Conservation (phyloP, 805 yeast species). For the Spathaspora hagerdaliae region DNA sequence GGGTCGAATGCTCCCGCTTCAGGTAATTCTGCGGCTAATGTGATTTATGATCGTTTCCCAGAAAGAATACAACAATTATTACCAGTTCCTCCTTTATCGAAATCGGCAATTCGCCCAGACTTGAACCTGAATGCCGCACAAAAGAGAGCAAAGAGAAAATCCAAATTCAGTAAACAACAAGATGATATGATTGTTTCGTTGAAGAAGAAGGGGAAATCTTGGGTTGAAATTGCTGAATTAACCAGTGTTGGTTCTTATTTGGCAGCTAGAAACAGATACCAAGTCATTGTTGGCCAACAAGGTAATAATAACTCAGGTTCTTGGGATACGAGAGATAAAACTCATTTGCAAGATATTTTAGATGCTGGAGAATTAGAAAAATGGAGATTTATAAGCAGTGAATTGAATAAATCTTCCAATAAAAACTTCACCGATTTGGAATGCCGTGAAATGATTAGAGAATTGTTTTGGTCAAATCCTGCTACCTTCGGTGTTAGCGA, state of each 20-base stretch:
- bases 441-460: conserved; percentile 51
- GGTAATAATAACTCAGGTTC: conserved; percentile 64
- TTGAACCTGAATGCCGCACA: conserved; percentile 38
- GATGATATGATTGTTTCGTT: conserved; percentile 60
- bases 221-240: conserved; percentile 70
- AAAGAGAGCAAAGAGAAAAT: conserved; percentile 53
- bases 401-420: conserved; percentile 52
- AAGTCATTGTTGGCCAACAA: conserved; percentile 78
- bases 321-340: conserved; percentile 57
- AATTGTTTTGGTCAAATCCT: conserved; percentile 54
- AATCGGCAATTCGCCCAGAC: conserved; percentile 40
- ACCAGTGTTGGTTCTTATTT: conserved; percentile 62
- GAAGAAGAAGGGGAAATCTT: conserved; percentile 59
- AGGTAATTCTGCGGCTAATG: conserved; percentile 5
- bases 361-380: conserved; percentile 72
- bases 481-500: conserved; percentile 53
- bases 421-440: conserved; percentile 49
- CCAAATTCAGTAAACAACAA: conserved; percentile 68
- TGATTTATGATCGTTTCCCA: conserved; percentile 18
- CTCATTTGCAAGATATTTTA: conserved; percentile 45
- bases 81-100: conserved; percentile 48
- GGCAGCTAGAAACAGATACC: conserved; percentile 76
- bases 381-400: conserved; percentile 62
- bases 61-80: conserved; percentile 28
- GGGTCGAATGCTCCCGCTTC: conserved; percentile 2